phyloP scores from a whole-genome alignment of 2,329 filamentous ascomycete genomes.

The Aspergillus alliaceus region DNA sequence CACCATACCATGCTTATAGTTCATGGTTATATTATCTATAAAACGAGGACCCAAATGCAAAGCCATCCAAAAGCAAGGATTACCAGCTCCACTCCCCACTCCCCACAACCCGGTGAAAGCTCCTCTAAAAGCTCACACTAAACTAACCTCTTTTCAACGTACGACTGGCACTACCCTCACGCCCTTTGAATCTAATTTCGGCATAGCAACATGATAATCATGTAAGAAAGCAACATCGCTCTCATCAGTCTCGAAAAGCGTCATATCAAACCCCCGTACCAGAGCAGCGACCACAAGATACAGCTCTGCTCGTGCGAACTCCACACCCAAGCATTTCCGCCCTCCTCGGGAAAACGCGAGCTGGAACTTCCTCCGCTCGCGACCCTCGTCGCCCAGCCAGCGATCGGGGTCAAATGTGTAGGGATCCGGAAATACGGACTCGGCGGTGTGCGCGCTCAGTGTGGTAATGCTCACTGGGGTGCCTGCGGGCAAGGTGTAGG shows the following conservation, averaged over 20 bases:
- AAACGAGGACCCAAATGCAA: too few relatives aligned
- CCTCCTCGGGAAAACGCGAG: conserved; percentile 45
- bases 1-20: too few relatives aligned
- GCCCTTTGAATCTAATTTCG: conserved; percentile 23
- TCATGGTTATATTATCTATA: too few relatives aligned
- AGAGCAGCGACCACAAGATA: conserved; percentile 26
- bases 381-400: conserved; percentile 37
- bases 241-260: conserved; percentile 25
- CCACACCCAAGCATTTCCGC: conserved; percentile 44
- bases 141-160: too few relatives aligned
- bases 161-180: conserved; percentile 16
- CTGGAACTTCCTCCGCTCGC: conserved; percentile 39
- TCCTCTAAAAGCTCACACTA: too few relatives aligned
- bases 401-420: conserved; percentile 40
- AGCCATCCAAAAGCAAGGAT: too few relatives aligned
- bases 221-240: conserved; percentile 28
- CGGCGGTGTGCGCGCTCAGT: conserved; percentile 28
- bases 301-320: conserved; percentile 34
- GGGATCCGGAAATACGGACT: conserved; percentile 38
- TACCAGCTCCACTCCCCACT: too few relatives aligned
- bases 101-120: too few relatives aligned
- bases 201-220: conserved; percentile 30
- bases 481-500: conserved; percentile 24
- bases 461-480: conserved; percentile 41
- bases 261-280: conserved; percentile 29